Conservation (phyloP, 116 monocot genomes). For the Posidonia oceanica region DNA sequence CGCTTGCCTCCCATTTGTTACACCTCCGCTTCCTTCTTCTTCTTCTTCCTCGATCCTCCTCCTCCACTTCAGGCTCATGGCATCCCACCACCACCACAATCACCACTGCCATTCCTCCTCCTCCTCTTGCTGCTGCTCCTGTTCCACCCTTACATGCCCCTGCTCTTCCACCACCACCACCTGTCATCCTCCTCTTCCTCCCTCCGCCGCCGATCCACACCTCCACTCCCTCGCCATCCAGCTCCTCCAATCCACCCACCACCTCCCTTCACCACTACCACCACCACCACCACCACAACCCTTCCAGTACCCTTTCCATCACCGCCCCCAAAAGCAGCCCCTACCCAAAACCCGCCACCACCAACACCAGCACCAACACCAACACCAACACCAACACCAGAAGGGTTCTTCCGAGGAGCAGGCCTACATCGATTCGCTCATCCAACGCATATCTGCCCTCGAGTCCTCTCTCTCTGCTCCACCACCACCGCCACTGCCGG, state of each 20-base stretch:
- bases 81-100: background rate
- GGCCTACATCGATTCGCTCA: constrained; percentile 42
- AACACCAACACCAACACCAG: background rate
- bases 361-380: background rate
- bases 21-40: too few relatives aligned
- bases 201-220: constrained; percentile 25
- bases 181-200: background rate
- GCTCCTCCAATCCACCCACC: constrained; percentile 21
- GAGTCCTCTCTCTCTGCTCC: constrained; percentile 36
- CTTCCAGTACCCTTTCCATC: constrained; percentile 3
- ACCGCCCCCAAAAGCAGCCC: constrained; percentile 7
- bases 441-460: constrained; percentile 52
- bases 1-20: too few relatives aligned
- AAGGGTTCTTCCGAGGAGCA: constrained; percentile 3
- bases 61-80: background rate
- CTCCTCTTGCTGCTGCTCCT: constrained; percentile 6
- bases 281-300: constrained; percentile 4
- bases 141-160: background rate
- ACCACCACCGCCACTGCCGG: background rate
- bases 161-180: background rate
- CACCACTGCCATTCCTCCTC: background rate
- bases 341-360: background rate
- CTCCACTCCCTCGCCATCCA: constrained; percentile 30
- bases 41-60: background rate
- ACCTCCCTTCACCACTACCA: constrained; percentile 7